Base-by-base conservation (phyloP, 78 protist genomes). In the Dictyostelium firmibasis region DNA sequence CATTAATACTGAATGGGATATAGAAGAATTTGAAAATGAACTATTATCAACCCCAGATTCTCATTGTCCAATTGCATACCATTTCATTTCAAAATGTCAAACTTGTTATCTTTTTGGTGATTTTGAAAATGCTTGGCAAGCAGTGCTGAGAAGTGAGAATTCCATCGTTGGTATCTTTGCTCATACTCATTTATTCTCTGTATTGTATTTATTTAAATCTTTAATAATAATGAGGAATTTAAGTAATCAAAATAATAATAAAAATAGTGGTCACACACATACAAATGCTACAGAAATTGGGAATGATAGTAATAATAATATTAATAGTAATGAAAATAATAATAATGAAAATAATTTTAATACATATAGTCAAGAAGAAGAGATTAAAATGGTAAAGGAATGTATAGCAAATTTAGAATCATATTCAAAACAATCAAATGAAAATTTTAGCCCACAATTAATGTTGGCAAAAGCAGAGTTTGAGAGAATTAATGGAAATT, bases 21-120 rank as follows among this genome's bases (percentile, higher is more conserved):
- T 72, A 16, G 83, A 27, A 27, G 72, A 53, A 31, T 86, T 76
- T 50, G 92, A 86, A 77, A 7, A 41, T 10, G 92, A 86, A 9
- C 27, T 86, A 25, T 50, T 76, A 9, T 72, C 84, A n/a, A 77
- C 79, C 29, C 76, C 78, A 10, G 85, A 86, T 23, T 60, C 60
- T 11, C 83, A 86, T 10, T 86, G 92, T 76, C 92, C 92, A 29
- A 86, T 72, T 29, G 83, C 67, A 14, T 86, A 74, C 16, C 84
- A 86, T 57, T 86, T 57, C 78, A 67, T 86, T 1, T 76, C 78
- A 2, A 47, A 57, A 25, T 18, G 78, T 4, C 83, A 77, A 35
- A 29, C 31, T 27, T 47, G 29, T n/a, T 86, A 86, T 76, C 33
- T 67, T 0, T 67, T 67, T 67, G 72, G 85, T 11, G 84, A 76